Conservation (phyloP, 345 rosid genomes). For the Raphanus raphanistrum region DNA sequence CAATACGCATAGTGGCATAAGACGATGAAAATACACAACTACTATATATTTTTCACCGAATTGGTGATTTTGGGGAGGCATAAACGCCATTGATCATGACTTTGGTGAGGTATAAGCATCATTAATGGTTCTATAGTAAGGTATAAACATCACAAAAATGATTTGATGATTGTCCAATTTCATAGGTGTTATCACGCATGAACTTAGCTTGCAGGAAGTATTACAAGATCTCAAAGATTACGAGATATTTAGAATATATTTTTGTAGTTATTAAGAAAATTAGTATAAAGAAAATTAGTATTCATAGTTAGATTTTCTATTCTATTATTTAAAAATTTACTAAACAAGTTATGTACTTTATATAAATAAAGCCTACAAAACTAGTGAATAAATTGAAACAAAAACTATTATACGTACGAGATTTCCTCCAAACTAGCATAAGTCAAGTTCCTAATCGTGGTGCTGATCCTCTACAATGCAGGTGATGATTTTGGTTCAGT, state of each 20-base stretch:
- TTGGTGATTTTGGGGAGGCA: neutral
- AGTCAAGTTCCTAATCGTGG: neutral
- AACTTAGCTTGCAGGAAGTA: neutral
- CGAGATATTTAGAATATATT: too few species aligned
- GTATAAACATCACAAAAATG: neutral
- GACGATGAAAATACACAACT: neutral
- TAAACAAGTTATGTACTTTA: neutral
- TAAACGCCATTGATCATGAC: neutral
- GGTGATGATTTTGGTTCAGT: neutral
- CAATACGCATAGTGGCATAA: neutral
- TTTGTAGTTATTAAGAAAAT: too few species aligned
- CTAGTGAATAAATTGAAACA: neutral
- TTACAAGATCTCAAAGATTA: too few species aligned
- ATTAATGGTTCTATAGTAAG: neutral
- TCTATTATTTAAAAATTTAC: neutral
- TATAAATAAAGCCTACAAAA: neutral
- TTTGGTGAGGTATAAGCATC: neutral
- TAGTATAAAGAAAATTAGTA: too few species aligned
- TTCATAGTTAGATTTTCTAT: too few species aligned
- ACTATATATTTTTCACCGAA: neutral
- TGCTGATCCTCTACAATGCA: neutral
- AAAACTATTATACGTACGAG: neutral
- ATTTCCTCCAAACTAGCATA: neutral
- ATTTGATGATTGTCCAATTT: neutral
- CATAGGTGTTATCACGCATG: neutral